Base-by-base conservation (phyloP, 768 basidiomycete genomes). In the Serendipita sp. region DNA sequence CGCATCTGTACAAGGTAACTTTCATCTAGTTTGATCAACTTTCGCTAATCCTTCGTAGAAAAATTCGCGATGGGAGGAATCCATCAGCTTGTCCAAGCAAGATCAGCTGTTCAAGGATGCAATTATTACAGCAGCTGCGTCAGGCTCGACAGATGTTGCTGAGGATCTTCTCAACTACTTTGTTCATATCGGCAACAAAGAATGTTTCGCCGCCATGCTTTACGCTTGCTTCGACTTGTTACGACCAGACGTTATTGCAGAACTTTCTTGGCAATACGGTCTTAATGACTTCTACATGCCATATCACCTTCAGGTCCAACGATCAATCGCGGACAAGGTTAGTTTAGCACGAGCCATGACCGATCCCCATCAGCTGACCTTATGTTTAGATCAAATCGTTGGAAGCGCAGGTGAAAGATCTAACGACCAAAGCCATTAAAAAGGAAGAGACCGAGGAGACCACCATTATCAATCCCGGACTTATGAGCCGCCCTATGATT, bases 271-370 rank as follows among this genome's bases (percentile, higher is more conserved):
- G 96, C 88, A 90, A 71, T 85, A 96, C 68, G 95, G 86, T 22
- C 79, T 99, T 50, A 91, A 90, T 69, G 96, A 99, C 74, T 98
- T 95, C 76, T 90, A 89, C 71, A 96, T 95, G 90, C 96, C 96
- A 1, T 98, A 90, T 73, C 85, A 83, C 71, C 85, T 96, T 53
- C 95, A 98, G 73, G 81, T 83, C 33, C 86, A 90, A 69, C 82
- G 93, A 62, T 81, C 85, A 41, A 76, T 85, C 70, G 80, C 87
- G 17, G 87, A 87, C 63, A 88, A 83, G 79, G 86, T 86, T 62
- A 11, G 74, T 34, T 26, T 38, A 17, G 33, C 24, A 22, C 0
- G 34, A 44, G 4, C 9, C n/a, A 11, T 34, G 45, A 38, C n/a
- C 13, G 31, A 17, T 20, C 24, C 42, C 22, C 9, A 31, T 42